Conservation (phyloP, 306 rosid genomes). For the Vigna mungo region DNA sequence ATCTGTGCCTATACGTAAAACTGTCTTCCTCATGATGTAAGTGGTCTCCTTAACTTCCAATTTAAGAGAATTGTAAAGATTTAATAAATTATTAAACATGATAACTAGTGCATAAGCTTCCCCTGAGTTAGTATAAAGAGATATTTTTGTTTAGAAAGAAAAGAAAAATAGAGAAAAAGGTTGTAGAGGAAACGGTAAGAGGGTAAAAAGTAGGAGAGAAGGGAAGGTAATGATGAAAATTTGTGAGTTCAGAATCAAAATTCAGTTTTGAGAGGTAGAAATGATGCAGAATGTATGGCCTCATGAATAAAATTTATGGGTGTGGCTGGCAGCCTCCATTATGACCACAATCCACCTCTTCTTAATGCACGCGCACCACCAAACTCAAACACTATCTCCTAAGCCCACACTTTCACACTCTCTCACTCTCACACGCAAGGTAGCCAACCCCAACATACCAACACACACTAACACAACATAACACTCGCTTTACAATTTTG, state of each 20-base stretch:
- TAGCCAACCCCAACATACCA: conserved; percentile 47
- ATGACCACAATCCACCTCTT: conserved; percentile 57
- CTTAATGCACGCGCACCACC: conserved; percentile 95
- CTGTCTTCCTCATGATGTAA: conserved; percentile 45
- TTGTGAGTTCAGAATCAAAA: conserved; percentile 73
- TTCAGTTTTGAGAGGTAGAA: conserved; percentile 56
- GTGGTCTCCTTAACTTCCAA: conserved; percentile 74
- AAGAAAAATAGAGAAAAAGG: conserved; percentile 31
- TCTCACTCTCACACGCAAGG: conserved; percentile 53
- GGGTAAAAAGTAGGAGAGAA: conserved; percentile 35
- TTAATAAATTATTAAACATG: conserved; percentile 59
- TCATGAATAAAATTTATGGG: conserved; percentile 80
- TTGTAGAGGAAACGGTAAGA: conserved; percentile 37
- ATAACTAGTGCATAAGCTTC: conserved; percentile 57
- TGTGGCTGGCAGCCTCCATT: conserved; percentile 74
- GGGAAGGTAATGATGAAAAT: conserved; percentile 62
- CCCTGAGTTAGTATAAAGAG: conserved; percentile 32
- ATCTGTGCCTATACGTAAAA: conserved; percentile 43
- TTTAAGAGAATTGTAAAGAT: conserved; percentile 68
- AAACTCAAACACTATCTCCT: conserved; percentile 73
- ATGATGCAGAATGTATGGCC: conserved; percentile 78
- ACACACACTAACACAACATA: conserved; percentile 28
- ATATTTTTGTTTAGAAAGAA: conserved; percentile 8
- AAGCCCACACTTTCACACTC: conserved; percentile 47
- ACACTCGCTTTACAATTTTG: conserved; percentile 21